Evolutionary conservation across 495 filamentous ascomycete species (phyloP), one percentile per base, ranked within the genome.

Genomic region (Xylaria venustula): DNA sequence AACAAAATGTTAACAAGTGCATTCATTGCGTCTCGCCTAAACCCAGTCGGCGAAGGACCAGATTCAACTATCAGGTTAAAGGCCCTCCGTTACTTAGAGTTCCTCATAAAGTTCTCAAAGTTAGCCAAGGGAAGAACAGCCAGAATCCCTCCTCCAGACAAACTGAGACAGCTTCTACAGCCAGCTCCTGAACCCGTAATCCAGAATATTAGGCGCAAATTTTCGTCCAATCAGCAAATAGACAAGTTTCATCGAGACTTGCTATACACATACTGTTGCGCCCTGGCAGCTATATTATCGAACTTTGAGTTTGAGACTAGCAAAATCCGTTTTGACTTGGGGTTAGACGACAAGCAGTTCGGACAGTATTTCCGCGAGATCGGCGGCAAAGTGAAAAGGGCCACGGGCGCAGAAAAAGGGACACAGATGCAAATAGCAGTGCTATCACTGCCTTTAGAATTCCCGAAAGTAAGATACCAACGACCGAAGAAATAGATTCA

Each of bases 291-390:
- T 67, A 80, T 90, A 40, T 79, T 93, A 9, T 91, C 95, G 65
- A 84, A 89, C 62, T 91, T 88, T 63, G 85, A 87, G 44, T 88
- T 91, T 23, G 90, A 97, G 71, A 86, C 87, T 11, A 80, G 81
- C 22, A 85, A 92, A 67, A 74, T 98, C 61, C 84, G 86, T 58
- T 85, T 90, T 47, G 94, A 98, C 69, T 77, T 98, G 45, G 81
- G 83, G 60, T 65, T 97, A 30, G 90, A 94, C 62, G 82, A 83
- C 53, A 84, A 81, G 65, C 79, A 84, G 67, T 77, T 90, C 48
- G 71, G 60, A 17, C 76, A 84, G 62, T 93, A 92, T 68, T 96
- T 93, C 80, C 73, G 78, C 32, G 93, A 97, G 70, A 82, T 98
- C 66, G 94, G 94, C 2, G 93, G 90, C 28, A 80, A 76, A 60